Evolutionary conservation across 257 asterid genomes (phyloP).

Genomic region (Capsicum baccatum): DNA sequence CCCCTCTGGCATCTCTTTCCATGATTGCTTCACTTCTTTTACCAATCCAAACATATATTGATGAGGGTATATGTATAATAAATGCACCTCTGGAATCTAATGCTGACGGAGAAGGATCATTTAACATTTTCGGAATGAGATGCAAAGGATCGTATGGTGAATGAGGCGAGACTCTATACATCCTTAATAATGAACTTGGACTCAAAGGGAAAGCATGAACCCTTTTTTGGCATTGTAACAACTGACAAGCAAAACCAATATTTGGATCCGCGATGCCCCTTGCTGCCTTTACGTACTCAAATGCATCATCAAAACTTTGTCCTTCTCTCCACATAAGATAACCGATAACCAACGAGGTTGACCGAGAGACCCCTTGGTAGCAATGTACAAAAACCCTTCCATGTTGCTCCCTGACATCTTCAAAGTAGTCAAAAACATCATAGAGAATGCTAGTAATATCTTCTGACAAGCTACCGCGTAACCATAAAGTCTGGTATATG

Average conservation of each 20-base stretch:
- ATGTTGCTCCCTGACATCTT: too few relatives aligned
- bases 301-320: too few relatives aligned
- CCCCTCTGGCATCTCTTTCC: constrained; percentile 59
- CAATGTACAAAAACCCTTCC: too few relatives aligned
- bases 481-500: too few relatives aligned
- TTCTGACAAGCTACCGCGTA: too few relatives aligned
- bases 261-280: too few relatives aligned
- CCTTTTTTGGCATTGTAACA: constrained; percentile 57
- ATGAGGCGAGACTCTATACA: constrained; percentile 55
- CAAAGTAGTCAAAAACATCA: too few relatives aligned
- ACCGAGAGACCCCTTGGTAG: too few relatives aligned
- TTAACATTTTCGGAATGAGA: constrained; percentile 56
- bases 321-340: too few relatives aligned
- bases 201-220: constrained; percentile 59
- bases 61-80: constrained; percentile 50
- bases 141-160: constrained; percentile 60
- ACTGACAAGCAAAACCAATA: constrained; percentile 48
- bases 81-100: constrained; percentile 41
- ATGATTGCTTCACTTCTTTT: constrained; percentile 48
- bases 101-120: constrained; percentile 52
- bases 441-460: too few relatives aligned
- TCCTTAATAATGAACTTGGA: constrained; percentile 52
- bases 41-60: constrained; percentile 57
- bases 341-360: too few relatives aligned
- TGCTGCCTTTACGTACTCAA: too few relatives aligned